Base-by-base conservation (phyloP, 208 protist genomes). In the Crithidia thermophila region DNA sequence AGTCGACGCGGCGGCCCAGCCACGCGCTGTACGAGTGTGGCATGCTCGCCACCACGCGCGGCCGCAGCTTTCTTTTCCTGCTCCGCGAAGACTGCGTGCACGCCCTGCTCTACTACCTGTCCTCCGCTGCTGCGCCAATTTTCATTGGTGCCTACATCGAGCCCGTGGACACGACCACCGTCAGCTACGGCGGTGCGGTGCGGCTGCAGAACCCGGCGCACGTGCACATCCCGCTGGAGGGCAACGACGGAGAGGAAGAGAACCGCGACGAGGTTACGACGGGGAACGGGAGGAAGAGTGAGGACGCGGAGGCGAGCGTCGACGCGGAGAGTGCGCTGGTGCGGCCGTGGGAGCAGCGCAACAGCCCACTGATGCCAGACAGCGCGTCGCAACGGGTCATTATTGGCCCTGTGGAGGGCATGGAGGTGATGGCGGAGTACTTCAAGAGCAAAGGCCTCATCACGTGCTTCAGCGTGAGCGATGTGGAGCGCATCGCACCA, bases 111-210 rank as follows among this genome's bases (percentile, higher is more conserved):
- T 77, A 67, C 79, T 85, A 85, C 71, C 57, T 64, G 61, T 66
- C 79, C 25, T 51, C 71, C 18, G 79, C 79, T 0, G 74, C 74
- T 0, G 74, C 69, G 5, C 79, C 79, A 2, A 71, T 81, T 14
- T 85, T 81, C n/a, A 81, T 85, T 31, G 79, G 74, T 1, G 69
- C 68, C 16, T 85, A 85, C 52, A 73, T 85, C 13, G 73, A 80
- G 51, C 79, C 79, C 1, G 65, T 74, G n/a, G 79, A 81, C 50
- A 75, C 75, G 1, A 85, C 79, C 0, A 73, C 52, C 14, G 55
- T 85, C 4, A 78, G 65, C 62, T 85, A 85, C 58, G 74, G 79
- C 45, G 79, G 79, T 20, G 56, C 72, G 28, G 74, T 84, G 59
- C 78, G 78, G 21, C 62, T 84, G 46, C 74, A 45, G 30, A 20